Evolutionary conservation across 2,329 filamentous ascomycete genomes (phyloP).

Genomic region (Penicillium digitatum): DNA sequence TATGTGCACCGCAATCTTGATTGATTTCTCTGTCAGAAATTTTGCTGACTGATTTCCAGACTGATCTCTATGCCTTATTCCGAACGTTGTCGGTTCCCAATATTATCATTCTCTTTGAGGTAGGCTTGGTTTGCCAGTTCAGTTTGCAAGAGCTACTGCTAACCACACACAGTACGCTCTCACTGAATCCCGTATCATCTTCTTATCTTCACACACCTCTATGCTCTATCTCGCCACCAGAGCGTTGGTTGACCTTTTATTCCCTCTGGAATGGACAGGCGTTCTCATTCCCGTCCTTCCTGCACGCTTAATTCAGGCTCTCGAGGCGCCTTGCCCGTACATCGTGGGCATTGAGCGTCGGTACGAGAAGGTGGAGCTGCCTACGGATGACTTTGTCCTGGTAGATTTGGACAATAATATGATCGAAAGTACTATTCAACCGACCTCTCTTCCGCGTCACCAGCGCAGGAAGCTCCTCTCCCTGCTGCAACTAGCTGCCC

Average conservation of each 20-base stretch:
- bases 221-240: constrained; percentile 93
- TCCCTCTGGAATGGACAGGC: constrained; percentile 87
- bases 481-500: constrained; percentile 82
- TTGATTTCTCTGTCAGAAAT: constrained; percentile 2
- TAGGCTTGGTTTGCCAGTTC: constrained; percentile 15
- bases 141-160: not conserved
- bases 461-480: constrained; percentile 85
- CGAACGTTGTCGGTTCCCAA: constrained; percentile 85
- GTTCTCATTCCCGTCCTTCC: constrained; percentile 92
- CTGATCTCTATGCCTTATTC: constrained; percentile 90
- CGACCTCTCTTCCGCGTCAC: constrained; percentile 77
- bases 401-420: constrained; percentile 90
- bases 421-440: constrained; percentile 76
- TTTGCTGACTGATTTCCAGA: constrained; percentile 37
- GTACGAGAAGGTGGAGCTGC: constrained; percentile 63
- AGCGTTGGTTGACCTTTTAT: constrained; percentile 79
- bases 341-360: constrained; percentile 93
- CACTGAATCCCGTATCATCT: constrained; percentile 89
- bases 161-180: constrained; percentile 61
- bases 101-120: constrained; percentile 83
- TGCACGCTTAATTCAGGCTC: constrained; percentile 77
- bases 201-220: constrained; percentile 89
- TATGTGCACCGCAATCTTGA: constrained; percentile 20
- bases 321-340: constrained; percentile 94
- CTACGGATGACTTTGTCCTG: constrained; percentile 91